Evolutionary conservation across 2,329 filamentous ascomycete species (phyloP).

Genomic region (Colletotrichum eremochloae): DNA sequence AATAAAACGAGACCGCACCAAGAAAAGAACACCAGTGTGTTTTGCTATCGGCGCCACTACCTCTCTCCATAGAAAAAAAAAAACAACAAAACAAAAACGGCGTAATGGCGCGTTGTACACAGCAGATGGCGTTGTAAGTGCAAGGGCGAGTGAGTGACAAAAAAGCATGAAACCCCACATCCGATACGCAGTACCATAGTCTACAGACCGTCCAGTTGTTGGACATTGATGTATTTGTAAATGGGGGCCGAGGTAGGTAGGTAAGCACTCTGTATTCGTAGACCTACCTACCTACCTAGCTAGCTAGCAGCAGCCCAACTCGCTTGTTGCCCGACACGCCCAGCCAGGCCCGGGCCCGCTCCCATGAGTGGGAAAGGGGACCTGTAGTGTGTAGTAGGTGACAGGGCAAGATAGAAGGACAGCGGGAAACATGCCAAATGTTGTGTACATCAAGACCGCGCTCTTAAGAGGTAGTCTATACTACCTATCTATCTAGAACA

Average conservation of each 20-base stretch:
- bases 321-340: background rate
- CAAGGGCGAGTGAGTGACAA: background rate
- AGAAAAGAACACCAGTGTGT: background rate
- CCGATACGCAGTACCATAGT: background rate
- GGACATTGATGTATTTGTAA: background rate
- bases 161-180: conserved; percentile 6
- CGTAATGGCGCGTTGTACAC: background rate
- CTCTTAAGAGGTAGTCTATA: background rate
- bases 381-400: background rate
- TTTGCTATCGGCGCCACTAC: conserved; percentile 9
- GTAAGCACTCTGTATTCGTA: too few relatives aligned
- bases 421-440: conserved; percentile 20
- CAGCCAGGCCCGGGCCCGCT: conserved; percentile 2
- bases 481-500: background rate
- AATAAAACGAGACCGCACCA: background rate
- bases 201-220: background rate
- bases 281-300: too few relatives aligned
- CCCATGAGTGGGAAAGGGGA: background rate
- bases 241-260: too few relatives aligned
- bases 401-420: conserved; percentile 17
- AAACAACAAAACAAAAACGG: background rate
- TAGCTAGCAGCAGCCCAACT: too few relatives aligned
- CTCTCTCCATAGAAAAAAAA: background rate
- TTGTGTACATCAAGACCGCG: conserved; percentile 12
- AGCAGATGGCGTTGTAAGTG: conserved; percentile 7